Conservation (phyloP, 495 filamentous ascomycete genomes). For the Podospora fimiseda region DNA sequence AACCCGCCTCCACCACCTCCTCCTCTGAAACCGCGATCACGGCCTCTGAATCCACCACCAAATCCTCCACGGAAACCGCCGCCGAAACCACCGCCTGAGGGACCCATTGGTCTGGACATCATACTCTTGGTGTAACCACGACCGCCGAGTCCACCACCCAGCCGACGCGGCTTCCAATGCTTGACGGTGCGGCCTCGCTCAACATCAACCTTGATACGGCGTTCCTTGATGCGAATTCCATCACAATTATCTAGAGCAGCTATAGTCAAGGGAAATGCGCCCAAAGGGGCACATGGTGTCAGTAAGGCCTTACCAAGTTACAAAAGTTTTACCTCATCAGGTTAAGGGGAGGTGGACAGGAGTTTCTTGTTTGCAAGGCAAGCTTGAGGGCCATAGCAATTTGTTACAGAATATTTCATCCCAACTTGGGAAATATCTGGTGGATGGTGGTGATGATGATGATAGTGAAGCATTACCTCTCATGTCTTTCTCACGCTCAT, state of each 20-base stretch:
- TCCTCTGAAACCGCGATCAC: slow-evolving; percentile 50
- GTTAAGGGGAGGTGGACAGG: slow-evolving; percentile 10
- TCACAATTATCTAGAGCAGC: slow-evolving; percentile 59
- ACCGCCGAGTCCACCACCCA: slow-evolving; percentile 87
- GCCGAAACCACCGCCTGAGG: slow-evolving; percentile 55
- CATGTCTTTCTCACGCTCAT: slow-evolving; percentile 97
- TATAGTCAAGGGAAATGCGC: slow-evolving; percentile 47
- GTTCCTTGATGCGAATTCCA: slow-evolving; percentile 86
- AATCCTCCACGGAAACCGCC: slow-evolving; percentile 55
- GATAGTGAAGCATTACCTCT: slow-evolving; percentile 69
- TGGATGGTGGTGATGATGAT: slow-evolving; percentile 28
- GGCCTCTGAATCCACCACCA: slow-evolving; percentile 42
- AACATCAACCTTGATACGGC: slow-evolving; percentile 88
- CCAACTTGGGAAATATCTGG: slow-evolving; percentile 27
- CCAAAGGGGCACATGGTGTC: slow-evolving; percentile 43
- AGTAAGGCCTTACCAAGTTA: slow-evolving; percentile 48
- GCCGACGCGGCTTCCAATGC: slow-evolving; percentile 87
- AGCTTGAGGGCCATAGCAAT: slow-evolving; percentile 53
- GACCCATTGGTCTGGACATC: slow-evolving; percentile 64
- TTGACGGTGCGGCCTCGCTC: slow-evolving; percentile 92
- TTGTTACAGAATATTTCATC: too few relatives aligned
- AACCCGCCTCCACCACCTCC: slow-evolving; percentile 48
- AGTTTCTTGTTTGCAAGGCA: slow-evolving; percentile 31
- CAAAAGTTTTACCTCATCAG: slow-evolving; percentile 29
- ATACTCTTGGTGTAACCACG: slow-evolving; percentile 88